Base-by-base conservation (phyloP, 345 rosid genomes). In the Boechera stricta region DNA sequence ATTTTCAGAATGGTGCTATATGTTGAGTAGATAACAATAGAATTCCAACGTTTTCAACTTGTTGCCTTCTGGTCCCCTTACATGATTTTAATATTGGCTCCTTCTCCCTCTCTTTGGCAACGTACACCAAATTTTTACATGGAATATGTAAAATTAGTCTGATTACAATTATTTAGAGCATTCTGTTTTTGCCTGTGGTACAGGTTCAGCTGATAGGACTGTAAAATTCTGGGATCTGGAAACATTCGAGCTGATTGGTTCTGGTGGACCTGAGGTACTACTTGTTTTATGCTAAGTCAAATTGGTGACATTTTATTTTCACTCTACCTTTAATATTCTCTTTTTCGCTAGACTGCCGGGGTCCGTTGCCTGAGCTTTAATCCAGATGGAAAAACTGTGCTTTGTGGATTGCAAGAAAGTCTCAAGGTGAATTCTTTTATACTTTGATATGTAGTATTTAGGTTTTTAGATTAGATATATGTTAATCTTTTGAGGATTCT, bases 181-280 rank as follows among this genome's bases (percentile, higher is more conserved):
- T 65, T 61, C 28, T 42, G 49, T 39, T 72, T 29, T 81, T 67
- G 53, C 64, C 51, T 41, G 60, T 58, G 65, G 31, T 54, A 38
- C 79, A 92, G 98, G 99, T 83, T 96, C 99, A 72, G 89, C 98
- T 80, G 99, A 96, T 75, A 86, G 93, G 81, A 96, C 99, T 33
- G 95, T 96, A 29, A 96, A 93, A 81, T 96, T 89, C 72, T 96
- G 97, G 98, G 99, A 96, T 85, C 98, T 96, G 49, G 98, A 93
- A 83, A 91, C 98, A 58, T 96, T 96, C 80, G 99, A 96, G 83
- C 87, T 91, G 28, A 93, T 93, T 77, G 97, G 93, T 80, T 88
- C 99, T 64, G 89, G 93, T 72, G 98, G 97, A 68, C 93, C 93
- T 44, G 98, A 93, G 99, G 99, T 96, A 72, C 62, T 6, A 52